Conservation (phyloP, 768 basidiomycete genomes). For the Udeniomyces megalosporus region DNA sequence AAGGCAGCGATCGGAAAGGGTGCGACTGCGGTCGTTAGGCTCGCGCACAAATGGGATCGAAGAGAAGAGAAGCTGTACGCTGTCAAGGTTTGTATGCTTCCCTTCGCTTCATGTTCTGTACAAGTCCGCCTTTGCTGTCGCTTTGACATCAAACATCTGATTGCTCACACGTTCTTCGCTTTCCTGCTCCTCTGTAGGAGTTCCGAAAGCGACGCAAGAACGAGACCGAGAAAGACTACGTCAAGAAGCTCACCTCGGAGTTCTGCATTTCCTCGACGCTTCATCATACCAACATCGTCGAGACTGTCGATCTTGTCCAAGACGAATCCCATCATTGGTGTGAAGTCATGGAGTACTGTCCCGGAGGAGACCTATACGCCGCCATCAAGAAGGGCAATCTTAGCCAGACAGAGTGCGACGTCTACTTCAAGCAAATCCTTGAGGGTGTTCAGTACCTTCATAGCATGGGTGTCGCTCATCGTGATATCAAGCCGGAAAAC, state of each 20-base stretch:
- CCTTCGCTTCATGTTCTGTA: neutral
- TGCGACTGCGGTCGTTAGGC: slow-evolving; percentile 87
- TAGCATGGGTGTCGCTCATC: slow-evolving; percentile 90
- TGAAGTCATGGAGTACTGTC: slow-evolving; percentile 99
- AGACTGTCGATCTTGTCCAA: slow-evolving; percentile 98
- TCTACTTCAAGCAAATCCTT: slow-evolving; percentile 93
- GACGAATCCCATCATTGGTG: slow-evolving; percentile 95
- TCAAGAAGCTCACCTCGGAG: slow-evolving; percentile 98
- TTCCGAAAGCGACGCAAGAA: slow-evolving; percentile 97
- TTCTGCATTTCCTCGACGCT: slow-evolving; percentile 96
- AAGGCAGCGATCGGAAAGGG: slow-evolving; percentile 94
- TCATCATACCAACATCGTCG: slow-evolving; percentile 85
- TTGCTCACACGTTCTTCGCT: neutral
- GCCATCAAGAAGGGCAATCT: slow-evolving; percentile 96
- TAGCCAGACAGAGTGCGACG: slow-evolving; percentile 83
- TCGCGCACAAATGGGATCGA: slow-evolving; percentile 98
- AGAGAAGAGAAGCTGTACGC: slow-evolving; percentile 93
- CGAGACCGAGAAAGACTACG: slow-evolving; percentile 96
- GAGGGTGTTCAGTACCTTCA: slow-evolving; percentile 79
- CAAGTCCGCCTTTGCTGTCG: neutral
- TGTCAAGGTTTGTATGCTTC: slow-evolving; percentile 57
- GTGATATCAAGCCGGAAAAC: slow-evolving; percentile 97
- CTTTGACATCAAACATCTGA: too few relatives aligned
- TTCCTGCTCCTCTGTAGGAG: slow-evolving; percentile 41
- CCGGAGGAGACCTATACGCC: slow-evolving; percentile 92